Base-by-base conservation (phyloP, 2,329 filamentous ascomycete genomes). In the Ilyonectria robusta region DNA sequence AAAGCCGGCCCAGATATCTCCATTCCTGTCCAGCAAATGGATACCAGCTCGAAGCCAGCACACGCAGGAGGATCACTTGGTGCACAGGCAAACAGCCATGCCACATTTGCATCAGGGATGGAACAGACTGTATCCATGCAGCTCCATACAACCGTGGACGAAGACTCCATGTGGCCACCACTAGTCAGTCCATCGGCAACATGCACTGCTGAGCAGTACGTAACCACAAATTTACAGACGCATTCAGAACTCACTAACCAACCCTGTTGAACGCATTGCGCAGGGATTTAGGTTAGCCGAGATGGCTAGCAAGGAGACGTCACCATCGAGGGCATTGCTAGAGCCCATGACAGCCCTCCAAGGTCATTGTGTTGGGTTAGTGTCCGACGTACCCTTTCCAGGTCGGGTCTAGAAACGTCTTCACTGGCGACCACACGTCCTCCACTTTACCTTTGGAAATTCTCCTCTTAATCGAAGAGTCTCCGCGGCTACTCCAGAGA, bases 391-490 rank as follows among this genome's bases (percentile, higher is more conserved):
- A 0, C 76, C 77, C 0, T 79, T 79, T n/a, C 44, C 78, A 9
- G 60, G 77, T 1, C 51, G 77, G 15, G 76, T 79, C 0, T 77
- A 78, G 58, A 78, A 78, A 19, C 70, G 75, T 0, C 63, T 79
- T 21, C 71, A 77, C 17, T 69, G 53, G 59, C 0, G 63, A 64
- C 4, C 68, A 33, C 31, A 33, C 9, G 2, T 33, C 84, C 5
- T 81, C 81, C 0, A 82, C 87, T 83, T 84, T 47, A 83, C 81
- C 37, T 86, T 86, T 59, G 85, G 85, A 1, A 86, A 88, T 68
- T 83, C 82, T 48, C 85, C 85, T 1, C 71, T 82, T 72, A 66
- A 26, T 26, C 26, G 4, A 26, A 26, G 26, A 26, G 4, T 6
- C 4, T 26, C 5, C 26, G 26, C 26, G 26, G 26, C 26, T 6